phyloP scores from a whole-genome alignment of 2,329 filamentous ascomycete genomes.

The Penicillium polonicum region DNA sequence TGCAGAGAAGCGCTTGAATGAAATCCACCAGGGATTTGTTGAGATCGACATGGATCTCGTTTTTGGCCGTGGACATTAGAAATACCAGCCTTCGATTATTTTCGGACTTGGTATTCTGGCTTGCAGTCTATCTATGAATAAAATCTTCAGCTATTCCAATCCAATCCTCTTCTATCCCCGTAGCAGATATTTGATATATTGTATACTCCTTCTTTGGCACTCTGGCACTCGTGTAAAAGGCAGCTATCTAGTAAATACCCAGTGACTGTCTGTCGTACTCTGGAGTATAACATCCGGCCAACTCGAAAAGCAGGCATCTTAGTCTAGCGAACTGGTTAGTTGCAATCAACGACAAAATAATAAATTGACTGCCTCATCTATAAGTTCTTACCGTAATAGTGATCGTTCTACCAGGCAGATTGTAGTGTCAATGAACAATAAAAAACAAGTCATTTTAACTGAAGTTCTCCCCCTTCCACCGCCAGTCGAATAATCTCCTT shows the following conservation, averaged over 20 bases:
- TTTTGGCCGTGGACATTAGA: not conserved
- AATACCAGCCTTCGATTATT: not conserved
- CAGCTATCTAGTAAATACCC: not conserved
- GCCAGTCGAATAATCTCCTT: conserved; percentile 11
- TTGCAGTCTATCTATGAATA: not conserved
- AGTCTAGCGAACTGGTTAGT: not conserved
- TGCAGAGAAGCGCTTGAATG: not conserved
- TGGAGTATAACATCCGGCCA: not conserved
- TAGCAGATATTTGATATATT: not conserved
- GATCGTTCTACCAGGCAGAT: not conserved
- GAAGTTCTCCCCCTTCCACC: conserved; percentile 10
- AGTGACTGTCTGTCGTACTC: not conserved
- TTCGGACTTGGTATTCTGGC: not conserved
- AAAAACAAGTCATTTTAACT: conserved; percentile 3
- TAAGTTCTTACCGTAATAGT: not conserved
- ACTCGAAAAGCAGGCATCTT: not conserved
- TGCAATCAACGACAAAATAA: not conserved
- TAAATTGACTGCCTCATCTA: not conserved
- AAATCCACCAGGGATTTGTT: not conserved
- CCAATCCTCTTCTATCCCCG: not conserved
- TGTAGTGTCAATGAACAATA: not conserved
- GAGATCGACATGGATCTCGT: not conserved
- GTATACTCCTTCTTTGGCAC: not conserved
- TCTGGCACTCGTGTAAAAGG: not conserved
- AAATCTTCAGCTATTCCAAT: no score